Base-by-base conservation (phyloP, 805 yeast genomes). In the Barnettozyma vustinii region DNA sequence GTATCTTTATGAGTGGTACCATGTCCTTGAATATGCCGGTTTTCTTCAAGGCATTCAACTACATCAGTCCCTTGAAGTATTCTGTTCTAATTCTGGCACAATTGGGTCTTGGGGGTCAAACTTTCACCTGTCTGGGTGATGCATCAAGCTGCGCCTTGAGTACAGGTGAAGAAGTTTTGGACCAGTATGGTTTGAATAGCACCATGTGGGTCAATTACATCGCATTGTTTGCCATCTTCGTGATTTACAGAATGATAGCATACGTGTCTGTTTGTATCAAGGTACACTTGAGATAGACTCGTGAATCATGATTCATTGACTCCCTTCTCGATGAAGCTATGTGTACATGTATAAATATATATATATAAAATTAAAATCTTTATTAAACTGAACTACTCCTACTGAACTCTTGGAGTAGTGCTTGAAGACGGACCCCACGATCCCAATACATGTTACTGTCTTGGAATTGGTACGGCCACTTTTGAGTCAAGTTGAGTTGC, bases 1-100 rank as follows among this genome's bases (percentile, higher is more conserved):
- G 90, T 13, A 78, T 84, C 10, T 77, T 84, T 54, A 84, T 88
- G 92, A 84, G 87, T 1, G 96, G 96, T 4, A 70, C 89, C 7
- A 73, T 87, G 80, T 84, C 96, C 0, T 68, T 85, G 56, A 72
- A 81, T 18, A 77, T 87, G 82, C 86, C 86, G n/a, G 68, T 68
- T 2, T 79, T 87, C 37, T 73, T 87, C 60, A 72, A 72, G 53
- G 94, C 80, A 0, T 66, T 84, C 60, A 87, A 86, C 63, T 88
- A 80, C 63, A 56, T 84, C 13, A 83, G 81, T 44, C 96, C 96
- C 5, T 63, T 84, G 52, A 83, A 83, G 57, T 87, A 84, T 59
- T 83, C 82, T 2, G 84, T 84, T 10, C 76, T 80, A 55, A 68
- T 79, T 1, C 62, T 81, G 42, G 76, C 82, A n/a, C 78, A 84